Evolutionary conservation across 2,329 filamentous ascomycete species (phyloP).

Genomic region (Albifimbria verrucaria): DNA sequence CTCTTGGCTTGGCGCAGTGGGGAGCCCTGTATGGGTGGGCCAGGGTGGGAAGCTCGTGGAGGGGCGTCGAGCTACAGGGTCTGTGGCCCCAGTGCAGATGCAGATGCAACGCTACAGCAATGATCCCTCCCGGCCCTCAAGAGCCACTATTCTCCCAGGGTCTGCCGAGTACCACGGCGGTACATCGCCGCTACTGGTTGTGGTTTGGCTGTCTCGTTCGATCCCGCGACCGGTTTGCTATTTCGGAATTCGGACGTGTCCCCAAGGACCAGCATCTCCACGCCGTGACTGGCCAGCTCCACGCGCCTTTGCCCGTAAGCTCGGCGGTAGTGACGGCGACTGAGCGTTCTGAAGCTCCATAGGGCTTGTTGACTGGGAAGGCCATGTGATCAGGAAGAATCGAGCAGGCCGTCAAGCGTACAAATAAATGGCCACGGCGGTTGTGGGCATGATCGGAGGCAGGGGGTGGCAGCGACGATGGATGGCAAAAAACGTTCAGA

Average conservation of each 20-base stretch:
- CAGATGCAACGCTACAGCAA: background rate
- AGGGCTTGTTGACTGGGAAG: too few relatives aligned
- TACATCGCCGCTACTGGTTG: constrained; percentile 2
- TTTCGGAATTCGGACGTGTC: background rate
- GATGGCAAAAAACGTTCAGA: too few relatives aligned
- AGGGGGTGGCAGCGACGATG: too few relatives aligned
- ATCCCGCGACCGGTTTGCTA: background rate
- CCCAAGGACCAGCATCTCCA: background rate
- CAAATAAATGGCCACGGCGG: too few relatives aligned
- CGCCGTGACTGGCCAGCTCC: background rate
- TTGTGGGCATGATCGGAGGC: too few relatives aligned
- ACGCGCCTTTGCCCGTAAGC: background rate
- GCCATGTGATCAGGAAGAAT: too few relatives aligned
- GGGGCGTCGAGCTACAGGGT: background rate
- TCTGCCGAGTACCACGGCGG: background rate
- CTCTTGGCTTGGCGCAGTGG: background rate
- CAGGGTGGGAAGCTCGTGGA: background rate
- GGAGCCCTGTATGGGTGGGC: background rate
- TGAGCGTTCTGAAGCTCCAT: too few relatives aligned
- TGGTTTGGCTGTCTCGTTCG: background rate
- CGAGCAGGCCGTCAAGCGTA: too few relatives aligned
- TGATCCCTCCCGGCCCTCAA: background rate
- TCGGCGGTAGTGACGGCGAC: background rate
- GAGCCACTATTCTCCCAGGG: background rate
- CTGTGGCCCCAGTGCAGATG: background rate